These are phyloP conservation scores for Physaria fendleri DNA, from an alignment of 345 rosid species.

Conservation along the genomic window DNA sequence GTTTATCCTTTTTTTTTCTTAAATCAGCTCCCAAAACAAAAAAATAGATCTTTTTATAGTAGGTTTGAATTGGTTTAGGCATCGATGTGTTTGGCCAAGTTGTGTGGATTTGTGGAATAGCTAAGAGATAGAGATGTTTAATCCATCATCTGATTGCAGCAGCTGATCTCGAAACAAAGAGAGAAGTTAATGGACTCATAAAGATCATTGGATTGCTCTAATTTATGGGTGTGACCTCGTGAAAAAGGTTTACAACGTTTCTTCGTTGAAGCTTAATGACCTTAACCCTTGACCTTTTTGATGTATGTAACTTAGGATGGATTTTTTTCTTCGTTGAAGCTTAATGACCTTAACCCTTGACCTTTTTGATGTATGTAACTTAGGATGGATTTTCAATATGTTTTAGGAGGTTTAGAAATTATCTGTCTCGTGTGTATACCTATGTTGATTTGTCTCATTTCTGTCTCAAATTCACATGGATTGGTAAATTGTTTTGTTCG, in stretches of 20 bases:
- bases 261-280: neutral
- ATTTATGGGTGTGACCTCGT: slow-evolving; percentile 14
- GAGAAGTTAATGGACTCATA: slow-evolving; percentile 11
- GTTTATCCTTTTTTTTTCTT: neutral
- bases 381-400: slow-evolving; percentile 4
- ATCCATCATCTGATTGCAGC: slow-evolving; percentile 28
- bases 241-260: neutral
- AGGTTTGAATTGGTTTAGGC: slow-evolving; percentile 22
- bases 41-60: neutral
- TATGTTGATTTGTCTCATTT: neutral
- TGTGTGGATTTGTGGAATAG: slow-evolving; percentile 8
- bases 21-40: slow-evolving; percentile 1
- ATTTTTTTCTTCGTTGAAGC: neutral
- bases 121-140: slow-evolving; percentile 26
- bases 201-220: slow-evolving; percentile 32
- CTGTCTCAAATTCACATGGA: neutral
- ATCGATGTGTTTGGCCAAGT: slow-evolving; percentile 16
- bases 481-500: slow-evolving; percentile 12
- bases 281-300: neutral
- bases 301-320: neutral
- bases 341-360: neutral
- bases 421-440: neutral
- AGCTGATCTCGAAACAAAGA: slow-evolving; percentile 28
- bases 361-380: neutral
- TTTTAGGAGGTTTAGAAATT: neutral